Conservation (phyloP, 164 flowering plant species). For the Annona squamosa region DNA sequence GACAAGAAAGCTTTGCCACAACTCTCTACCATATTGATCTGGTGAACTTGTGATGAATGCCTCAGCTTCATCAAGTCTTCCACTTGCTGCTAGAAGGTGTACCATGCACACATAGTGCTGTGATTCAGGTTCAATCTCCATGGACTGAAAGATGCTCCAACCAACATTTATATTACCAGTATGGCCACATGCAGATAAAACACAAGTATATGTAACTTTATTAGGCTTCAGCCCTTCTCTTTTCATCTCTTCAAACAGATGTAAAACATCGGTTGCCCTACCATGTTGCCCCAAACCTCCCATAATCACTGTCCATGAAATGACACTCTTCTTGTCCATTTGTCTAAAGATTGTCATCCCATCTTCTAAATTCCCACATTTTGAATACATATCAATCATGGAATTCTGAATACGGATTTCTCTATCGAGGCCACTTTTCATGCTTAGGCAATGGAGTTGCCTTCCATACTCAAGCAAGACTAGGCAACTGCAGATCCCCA, state of each 20-base stretch:
- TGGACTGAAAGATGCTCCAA: conserved; percentile 10
- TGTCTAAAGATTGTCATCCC: conserved; percentile 11
- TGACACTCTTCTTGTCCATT: conserved; percentile 11
- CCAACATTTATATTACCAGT: conserved; percentile 16
- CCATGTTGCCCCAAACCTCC: conserved; percentile 24
- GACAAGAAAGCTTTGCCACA: conserved; percentile 20
- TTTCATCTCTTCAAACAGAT: conserved; percentile 21
- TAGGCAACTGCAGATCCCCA: conserved; percentile 16
- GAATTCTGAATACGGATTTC: conserved; percentile 13
- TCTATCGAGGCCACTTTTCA: conserved; percentile 11
- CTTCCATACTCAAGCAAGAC: conserved; percentile 18
- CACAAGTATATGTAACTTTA: conserved; percentile 16
- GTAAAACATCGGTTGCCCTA: conserved; percentile 13
- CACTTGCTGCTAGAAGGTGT: conserved; percentile 15
- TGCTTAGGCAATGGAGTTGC: conserved; percentile 13
- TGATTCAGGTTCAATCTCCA: conserved; percentile 16
- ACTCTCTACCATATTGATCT: background rate
- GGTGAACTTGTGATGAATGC: conserved; percentile 15
- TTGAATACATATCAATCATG: conserved; percentile 24
- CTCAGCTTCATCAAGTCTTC: conserved; percentile 18
- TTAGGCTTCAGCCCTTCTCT: conserved; percentile 19
- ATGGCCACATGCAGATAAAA: conserved; percentile 20
- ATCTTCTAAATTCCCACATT: conserved; percentile 22
- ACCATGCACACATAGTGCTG: conserved; percentile 21
- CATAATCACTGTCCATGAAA: conserved; percentile 25